Evolutionary conservation across 257 asterid genomes (phyloP).

Genomic region (Lithospermum erythrorhizon): DNA sequence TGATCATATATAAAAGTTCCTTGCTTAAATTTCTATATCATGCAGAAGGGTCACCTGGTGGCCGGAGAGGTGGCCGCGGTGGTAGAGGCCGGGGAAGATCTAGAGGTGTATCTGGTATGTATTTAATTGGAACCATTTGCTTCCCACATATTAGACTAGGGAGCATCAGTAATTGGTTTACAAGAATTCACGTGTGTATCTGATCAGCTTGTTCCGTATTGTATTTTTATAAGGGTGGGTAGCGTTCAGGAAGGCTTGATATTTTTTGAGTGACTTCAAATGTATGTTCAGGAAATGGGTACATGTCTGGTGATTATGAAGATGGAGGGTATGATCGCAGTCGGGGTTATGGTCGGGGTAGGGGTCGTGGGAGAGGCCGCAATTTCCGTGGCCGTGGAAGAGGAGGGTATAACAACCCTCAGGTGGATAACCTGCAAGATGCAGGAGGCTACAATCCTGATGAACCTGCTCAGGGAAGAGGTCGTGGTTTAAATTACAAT

Average conservation of each 20-base stretch:
- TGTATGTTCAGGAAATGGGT: conserved; percentile 53
- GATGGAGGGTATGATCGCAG: conserved; percentile 74
- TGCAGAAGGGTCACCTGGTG: conserved; percentile 67
- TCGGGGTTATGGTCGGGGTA: conserved; percentile 35
- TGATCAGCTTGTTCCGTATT: background rate
- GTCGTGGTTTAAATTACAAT: conserved; percentile 4
- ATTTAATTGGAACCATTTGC: background rate
- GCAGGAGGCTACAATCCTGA: conserved; percentile 59
- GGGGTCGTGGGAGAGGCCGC: conserved; percentile 83
- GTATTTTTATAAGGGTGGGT: background rate
- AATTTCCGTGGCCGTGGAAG: conserved; percentile 73
- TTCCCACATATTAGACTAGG: background rate
- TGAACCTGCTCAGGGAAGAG: conserved; percentile 40
- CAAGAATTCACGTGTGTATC: too few relatives aligned
- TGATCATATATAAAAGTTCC: background rate
- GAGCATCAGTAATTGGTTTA: background rate
- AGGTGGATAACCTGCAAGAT: conserved; percentile 39
- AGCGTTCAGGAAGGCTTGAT: background rate
- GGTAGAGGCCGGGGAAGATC: conserved; percentile 86
- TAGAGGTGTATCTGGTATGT: conserved; percentile 51
- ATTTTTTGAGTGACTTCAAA: background rate
- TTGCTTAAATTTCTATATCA: background rate
- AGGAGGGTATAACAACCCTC: conserved; percentile 65
- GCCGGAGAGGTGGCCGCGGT: conserved; percentile 61
- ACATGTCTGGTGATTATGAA: conserved; percentile 42